Evolutionary conservation across 139 green algal genomes (phyloP).

Genomic region (Chlorella sorokiniana): DNA sequence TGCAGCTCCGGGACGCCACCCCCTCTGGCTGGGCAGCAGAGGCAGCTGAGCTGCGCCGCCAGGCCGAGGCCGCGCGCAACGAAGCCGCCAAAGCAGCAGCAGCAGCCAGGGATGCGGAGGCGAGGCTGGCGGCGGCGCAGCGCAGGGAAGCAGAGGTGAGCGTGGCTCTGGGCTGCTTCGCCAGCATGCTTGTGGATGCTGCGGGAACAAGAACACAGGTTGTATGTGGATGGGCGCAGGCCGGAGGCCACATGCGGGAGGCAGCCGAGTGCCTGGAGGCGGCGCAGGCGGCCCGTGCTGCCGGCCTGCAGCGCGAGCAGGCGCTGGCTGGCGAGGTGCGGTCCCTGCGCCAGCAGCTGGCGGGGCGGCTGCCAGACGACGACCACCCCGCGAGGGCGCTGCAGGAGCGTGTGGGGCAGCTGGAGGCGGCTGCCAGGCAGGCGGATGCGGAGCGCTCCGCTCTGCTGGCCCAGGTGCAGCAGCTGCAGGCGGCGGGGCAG

Average conservation of each 20-base stretch:
- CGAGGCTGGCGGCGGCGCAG: neutral
- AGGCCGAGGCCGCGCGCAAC: neutral
- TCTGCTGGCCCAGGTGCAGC: conserved; percentile 21
- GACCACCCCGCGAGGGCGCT: neutral
- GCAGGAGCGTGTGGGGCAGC: conserved; percentile 3
- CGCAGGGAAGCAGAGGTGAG: conserved; percentile 13
- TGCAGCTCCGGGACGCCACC: conserved; percentile 29
- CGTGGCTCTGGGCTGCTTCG: neutral
- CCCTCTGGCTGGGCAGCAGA: conserved; percentile 8
- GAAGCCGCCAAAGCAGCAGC: neutral
- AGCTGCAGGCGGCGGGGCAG: conserved; percentile 27
- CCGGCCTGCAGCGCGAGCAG: conserved; percentile 13
- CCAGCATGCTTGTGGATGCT: neutral
- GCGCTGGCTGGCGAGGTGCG: conserved; percentile 13
- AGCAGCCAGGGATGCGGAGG: neutral
- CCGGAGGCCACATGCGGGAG: conserved; percentile 18
- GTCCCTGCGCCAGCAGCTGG: conserved; percentile 13
- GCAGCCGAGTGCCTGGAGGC: conserved; percentile 15
- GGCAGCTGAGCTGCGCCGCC: conserved; percentile 1
- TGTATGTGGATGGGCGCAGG: neutral
- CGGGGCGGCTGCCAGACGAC: neutral
- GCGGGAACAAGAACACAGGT: neutral
- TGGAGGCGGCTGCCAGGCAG: neutral
- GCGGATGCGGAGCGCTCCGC: conserved; percentile 1
- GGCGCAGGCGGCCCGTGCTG: neutral